Evolutionary conservation across 2,329 filamentous ascomycete species (phyloP).

Genomic region (Rugonectria rugulosa): DNA sequence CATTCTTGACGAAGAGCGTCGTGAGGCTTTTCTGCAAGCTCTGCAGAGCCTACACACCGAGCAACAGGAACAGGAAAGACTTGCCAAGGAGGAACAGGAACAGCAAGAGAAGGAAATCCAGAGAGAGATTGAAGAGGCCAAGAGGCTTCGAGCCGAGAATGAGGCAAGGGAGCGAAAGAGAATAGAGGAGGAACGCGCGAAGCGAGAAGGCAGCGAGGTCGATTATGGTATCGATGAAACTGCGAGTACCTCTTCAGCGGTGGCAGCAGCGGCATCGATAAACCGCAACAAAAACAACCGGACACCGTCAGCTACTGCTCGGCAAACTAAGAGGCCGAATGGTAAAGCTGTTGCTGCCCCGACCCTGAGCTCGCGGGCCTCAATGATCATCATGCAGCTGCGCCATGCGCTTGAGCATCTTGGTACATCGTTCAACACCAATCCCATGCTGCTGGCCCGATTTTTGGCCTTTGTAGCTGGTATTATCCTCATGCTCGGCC

Average conservation of each 20-base stretch:
- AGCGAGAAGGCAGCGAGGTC: conserved; percentile 64
- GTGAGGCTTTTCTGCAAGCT: conserved; percentile 87
- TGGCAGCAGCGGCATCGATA: conserved; percentile 28
- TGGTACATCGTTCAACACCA: conserved; percentile 59
- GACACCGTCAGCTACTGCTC: conserved; percentile 45
- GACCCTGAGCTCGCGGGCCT: conserved; percentile 57
- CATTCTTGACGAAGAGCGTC: conserved; percentile 88
- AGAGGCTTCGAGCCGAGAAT: conserved; percentile 63
- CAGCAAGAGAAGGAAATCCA: conserved; percentile 65
- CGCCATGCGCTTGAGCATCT: conserved; percentile 60
- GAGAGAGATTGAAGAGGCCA: conserved; percentile 64
- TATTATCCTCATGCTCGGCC: conserved; percentile 77
- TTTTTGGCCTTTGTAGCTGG: conserved; percentile 82
- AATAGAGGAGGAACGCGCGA: conserved; percentile 61
- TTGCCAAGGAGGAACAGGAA: conserved; percentile 65
- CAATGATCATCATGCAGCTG: conserved; percentile 61
- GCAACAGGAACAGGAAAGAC: conserved; percentile 74
- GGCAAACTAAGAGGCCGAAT: conserved; percentile 39
- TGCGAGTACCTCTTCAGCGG: conserved; percentile 44
- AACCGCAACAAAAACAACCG: conserved; percentile 43
- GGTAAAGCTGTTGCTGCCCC: conserved; percentile 41
- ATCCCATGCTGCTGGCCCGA: conserved; percentile 64
- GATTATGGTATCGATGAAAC: conserved; percentile 74
- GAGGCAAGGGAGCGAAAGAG: conserved; percentile 62
- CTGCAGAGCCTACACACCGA: conserved; percentile 86